Conservation (phyloP, 192 early-diverging fungal genomes). For the Coemansia sp. region DNA sequence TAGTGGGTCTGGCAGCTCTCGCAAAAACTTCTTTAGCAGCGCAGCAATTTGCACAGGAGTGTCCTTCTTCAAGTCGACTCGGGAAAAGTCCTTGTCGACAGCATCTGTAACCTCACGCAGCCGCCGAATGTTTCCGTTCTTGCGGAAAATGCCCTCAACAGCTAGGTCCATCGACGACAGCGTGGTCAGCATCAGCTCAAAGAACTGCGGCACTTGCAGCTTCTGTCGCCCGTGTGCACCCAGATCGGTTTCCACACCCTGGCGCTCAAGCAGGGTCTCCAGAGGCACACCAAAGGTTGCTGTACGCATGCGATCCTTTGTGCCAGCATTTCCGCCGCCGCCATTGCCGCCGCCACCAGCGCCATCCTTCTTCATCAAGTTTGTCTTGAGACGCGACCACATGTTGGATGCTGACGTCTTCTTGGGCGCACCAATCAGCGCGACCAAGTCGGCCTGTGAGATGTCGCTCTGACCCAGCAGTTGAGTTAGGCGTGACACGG, state of each 20-base stretch:
- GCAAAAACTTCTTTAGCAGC: conserved; percentile 92
- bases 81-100: conserved; percentile 78
- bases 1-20: conserved; percentile 93
- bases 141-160: conserved; percentile 94
- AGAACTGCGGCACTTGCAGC: conserved; percentile 79
- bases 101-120: conserved; percentile 83
- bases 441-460: conserved; percentile 71
- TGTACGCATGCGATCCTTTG: conserved; percentile 56
- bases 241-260: conserved; percentile 79
- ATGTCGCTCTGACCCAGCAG: conserved; percentile 67
- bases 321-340: conserved; percentile 9
- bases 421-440: conserved; percentile 75
- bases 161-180: conserved; percentile 75
- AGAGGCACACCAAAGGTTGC: conserved; percentile 92
- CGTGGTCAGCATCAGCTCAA: conserved; percentile 76
- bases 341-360: conserved; percentile 15
- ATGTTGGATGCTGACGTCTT: conserved; percentile 57
- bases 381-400: conserved; percentile 74
- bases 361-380: conserved; percentile 59
- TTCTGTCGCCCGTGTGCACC: conserved; percentile 62
- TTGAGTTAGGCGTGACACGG: conserved; percentile 72
- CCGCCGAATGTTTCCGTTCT: conserved; percentile 94
- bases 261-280: conserved; percentile 77
- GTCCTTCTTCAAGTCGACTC: conserved; percentile 68
- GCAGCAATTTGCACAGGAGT: conserved; percentile 93